A percentile compares a stretch with the other conserved stretches of the same genome.
Conservation (phyloP, 371 early-diverging fungal species). For the Mucor lusitanicus region DNA sequence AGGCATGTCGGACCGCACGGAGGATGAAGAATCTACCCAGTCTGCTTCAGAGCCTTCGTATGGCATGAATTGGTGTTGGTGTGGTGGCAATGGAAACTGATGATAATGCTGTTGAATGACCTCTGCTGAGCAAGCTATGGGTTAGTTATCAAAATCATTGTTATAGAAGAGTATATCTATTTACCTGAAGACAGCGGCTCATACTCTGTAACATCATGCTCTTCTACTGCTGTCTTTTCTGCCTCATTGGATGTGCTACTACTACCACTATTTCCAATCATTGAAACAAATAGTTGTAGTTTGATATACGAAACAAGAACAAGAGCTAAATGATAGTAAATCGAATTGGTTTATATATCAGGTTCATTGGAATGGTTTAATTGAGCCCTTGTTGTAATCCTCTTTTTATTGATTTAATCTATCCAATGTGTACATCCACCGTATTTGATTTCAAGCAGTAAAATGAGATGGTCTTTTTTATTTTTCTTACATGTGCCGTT, state of each 20-base stretch:
- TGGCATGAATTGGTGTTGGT: slow-evolving; percentile 1
- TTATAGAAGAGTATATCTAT: not conserved
- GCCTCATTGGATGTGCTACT: not conserved
- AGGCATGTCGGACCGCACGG: slow-evolving; percentile 5
- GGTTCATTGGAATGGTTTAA: slow-evolving; percentile 16
- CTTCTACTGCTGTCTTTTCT: not conserved
- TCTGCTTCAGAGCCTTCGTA: slow-evolving; percentile 17
- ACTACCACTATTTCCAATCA: not conserved
- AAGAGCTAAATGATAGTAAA: not conserved
- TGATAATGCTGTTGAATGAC: not conserved
- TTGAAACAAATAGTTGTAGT: not conserved
- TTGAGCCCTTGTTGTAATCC: slow-evolving; percentile 22
- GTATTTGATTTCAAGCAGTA: not conserved
- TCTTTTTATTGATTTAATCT: slow-evolving; percentile 18
- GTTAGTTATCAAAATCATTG: not conserved
- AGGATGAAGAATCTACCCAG: slow-evolving; percentile 13
- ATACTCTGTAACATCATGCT: not conserved
- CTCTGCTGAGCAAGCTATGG: not conserved
- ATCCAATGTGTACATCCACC: slow-evolving; percentile 9
- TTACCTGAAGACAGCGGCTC: slow-evolving; percentile 1
- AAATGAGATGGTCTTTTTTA: not conserved
- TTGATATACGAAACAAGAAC: slow-evolving; percentile 1
- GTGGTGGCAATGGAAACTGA: slow-evolving; percentile 17
- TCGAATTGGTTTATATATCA: not conserved
- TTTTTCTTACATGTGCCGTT: not conserved